Conservation (phyloP, 495 filamentous ascomycete species). For the Staphylotrichum longicolle region DNA sequence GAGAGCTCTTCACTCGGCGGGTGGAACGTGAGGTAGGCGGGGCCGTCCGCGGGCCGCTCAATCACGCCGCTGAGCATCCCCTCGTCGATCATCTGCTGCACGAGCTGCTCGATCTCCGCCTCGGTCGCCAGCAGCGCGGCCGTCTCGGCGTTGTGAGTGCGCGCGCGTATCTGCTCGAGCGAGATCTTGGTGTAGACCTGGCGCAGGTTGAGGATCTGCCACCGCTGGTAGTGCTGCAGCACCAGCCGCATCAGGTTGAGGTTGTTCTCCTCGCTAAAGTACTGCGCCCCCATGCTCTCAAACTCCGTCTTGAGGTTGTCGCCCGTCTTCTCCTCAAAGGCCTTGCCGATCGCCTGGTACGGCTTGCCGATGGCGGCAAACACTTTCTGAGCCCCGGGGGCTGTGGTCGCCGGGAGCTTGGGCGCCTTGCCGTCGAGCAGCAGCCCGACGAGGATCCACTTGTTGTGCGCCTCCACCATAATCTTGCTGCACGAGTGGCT, state of each 20-base stretch:
- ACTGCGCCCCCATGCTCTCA: conserved; percentile 46
- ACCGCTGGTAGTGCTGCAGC: conserved; percentile 48
- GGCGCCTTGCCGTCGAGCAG: conserved; percentile 66
- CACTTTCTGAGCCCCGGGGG: conserved; percentile 50
- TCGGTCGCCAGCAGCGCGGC: conserved; percentile 50
- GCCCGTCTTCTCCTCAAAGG: conserved; percentile 62
- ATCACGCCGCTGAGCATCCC: conserved; percentile 56
- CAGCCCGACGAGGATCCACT: conserved; percentile 80
- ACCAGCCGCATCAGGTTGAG: conserved; percentile 49
- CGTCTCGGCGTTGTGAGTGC: conserved; percentile 50
- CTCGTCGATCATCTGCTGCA: conserved; percentile 56
- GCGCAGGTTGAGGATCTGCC: conserved; percentile 46
- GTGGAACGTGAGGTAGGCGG: conserved; percentile 42
- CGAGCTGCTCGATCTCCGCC: conserved; percentile 44
- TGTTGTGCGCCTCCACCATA: conserved; percentile 89
- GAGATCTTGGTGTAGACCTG: conserved; percentile 52
- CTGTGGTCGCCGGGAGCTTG: conserved; percentile 37
- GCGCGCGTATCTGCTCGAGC: conserved; percentile 49
- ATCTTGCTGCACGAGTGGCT: conserved; percentile 60
- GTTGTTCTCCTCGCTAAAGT: conserved; percentile 60
- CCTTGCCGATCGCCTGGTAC: conserved; percentile 65
- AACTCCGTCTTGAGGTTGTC: conserved; percentile 58
- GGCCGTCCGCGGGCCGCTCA: conserved; percentile 41
- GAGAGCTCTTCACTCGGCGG: conserved; percentile 34
- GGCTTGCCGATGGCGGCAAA: conserved; percentile 62